Evolutionary conservation across 2,329 filamentous ascomycete species (phyloP), one percentile per base, ranked within the genome.

Genomic region (Hypomyces perniciosus): DNA sequence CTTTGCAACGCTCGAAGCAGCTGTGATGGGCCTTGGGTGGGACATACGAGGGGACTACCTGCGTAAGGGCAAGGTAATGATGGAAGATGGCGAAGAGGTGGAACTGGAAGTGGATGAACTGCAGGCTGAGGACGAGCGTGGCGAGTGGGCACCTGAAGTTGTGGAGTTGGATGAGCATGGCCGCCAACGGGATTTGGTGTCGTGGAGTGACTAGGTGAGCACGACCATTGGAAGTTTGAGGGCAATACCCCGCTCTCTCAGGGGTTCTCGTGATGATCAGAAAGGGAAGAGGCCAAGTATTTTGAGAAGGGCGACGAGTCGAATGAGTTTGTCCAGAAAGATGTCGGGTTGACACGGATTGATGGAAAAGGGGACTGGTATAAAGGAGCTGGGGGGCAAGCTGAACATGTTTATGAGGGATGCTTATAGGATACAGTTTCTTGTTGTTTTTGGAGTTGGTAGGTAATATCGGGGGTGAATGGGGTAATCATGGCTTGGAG

Each of bases 131-230:
- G 78, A 80, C 50, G 74, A 77, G 62, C 69, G 68, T 53, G 77
- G 77, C 12, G 78, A 80, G 53, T 79, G 74, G 57, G 72, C 73
- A 10, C 76, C 78, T 1, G 71, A 77, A 13, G 64, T 81, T 34
- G 77, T 82, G 5, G 70, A 78, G 51, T 54, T 80, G 34, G 77
- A 80, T 50, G 76, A 75, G 44, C 54, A 72, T 41, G 78, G 79
- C n/a, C 67, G 72, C 26, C 72, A 79, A 61, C 66, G 71, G 5
- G 79, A 74, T 34, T 60, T 80, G 48, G 67, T 82, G 10, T 78
- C 76, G 6, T 81, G 75, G 73, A 59, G 55, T 9, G 62, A 68
- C 48, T 68, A 65, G 59, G 46, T 47, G 38, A 52, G 42, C 27
- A 5, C 30, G n/a, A 26, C 28, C 41, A 40, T 10, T 34, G 9